Base-by-base conservation (phyloP, 2,329 filamentous ascomycete genomes). In the Fusarium sp. region DNA sequence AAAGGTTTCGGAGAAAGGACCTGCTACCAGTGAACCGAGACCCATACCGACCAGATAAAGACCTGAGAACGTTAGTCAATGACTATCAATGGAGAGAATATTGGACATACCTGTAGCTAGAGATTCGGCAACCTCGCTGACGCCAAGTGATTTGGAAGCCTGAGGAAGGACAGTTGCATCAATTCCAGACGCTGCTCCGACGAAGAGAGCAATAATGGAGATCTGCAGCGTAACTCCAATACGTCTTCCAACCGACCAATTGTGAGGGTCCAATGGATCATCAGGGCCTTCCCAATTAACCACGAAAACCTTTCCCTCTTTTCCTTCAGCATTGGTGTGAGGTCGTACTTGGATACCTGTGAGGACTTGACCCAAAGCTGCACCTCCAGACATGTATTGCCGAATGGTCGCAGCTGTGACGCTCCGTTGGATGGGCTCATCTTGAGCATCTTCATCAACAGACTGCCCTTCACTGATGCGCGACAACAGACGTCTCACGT, bases 111-210 rank as follows among this genome's bases (percentile, higher is more conserved):
- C 81, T 47, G 81, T 88, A 1, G 83, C 83, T 25, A 87, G 72
- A 12, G 82, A 84, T 71, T 83, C 86, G 1, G 83, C 82, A 6
- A 87, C 83, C 41, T 86, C 78, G 27, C 81, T 82, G 0, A 87
- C 85, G 1, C 81, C 79, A 46, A 87, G 84, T 1, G 82, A 81
- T 22, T 67, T 69, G 1, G 81, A 79, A 1, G 83, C 85, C 64
- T 85, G 81, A 0, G 79, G 78, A 0, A 86, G 66, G 2, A 84
- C 83, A 1, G 81, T 81, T 1, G 84, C 83, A 57, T 88, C 85
- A 42, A 89, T 87, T 0, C 85, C 83, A 6, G 83, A 85, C 0
- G 86, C 85, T 2, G 83, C 79, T 6, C 82, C 82, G 0, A 88
- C 85, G 1, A 85, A 81, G 29, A 85, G 83, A 1, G 81, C 85